These are phyloP conservation scores for Tylopilus balloui DNA, from an alignment of 768 basidiomycete genomes.

Conservation along the genomic window DNA sequence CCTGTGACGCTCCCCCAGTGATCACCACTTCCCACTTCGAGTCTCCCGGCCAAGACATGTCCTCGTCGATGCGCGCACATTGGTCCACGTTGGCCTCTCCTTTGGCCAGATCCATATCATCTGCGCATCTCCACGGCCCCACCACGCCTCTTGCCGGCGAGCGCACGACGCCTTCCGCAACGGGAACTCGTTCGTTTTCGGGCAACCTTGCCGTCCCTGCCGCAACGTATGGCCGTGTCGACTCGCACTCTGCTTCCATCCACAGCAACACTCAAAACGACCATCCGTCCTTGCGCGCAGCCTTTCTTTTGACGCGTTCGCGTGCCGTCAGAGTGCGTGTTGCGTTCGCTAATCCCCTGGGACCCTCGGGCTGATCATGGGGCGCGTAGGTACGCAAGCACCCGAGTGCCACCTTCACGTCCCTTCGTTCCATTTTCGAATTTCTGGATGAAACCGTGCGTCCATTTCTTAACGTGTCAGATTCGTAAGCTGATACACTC, in stretches of 20 bases:
- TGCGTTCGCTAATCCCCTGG: not conserved
- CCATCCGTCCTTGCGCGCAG: slow-evolving; percentile 21
- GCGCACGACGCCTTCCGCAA: not conserved
- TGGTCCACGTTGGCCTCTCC: slow-evolving; percentile 8
- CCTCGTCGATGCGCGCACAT: not conserved
- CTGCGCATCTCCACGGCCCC: slow-evolving; percentile 2
- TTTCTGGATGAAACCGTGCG: slow-evolving; percentile 21
- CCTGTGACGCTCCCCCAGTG: slow-evolving; percentile 17
- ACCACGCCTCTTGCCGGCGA: slow-evolving; percentile 5
- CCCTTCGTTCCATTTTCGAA: slow-evolving; percentile 26
- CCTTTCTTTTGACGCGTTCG: slow-evolving; percentile 48
- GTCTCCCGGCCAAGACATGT: slow-evolving; percentile 1
- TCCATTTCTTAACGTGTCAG: not conserved
- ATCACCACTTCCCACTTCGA: slow-evolving; percentile 7
- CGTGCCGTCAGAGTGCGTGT: slow-evolving; percentile 50
- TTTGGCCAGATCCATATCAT: not conserved
- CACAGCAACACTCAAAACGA: slow-evolving; percentile 2
- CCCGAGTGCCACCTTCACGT: slow-evolving; percentile 17
- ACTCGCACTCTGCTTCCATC: slow-evolving; percentile 21
- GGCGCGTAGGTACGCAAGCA: slow-evolving; percentile 25
- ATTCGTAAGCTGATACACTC: slow-evolving; percentile 7
- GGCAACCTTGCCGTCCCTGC: slow-evolving; percentile 2
- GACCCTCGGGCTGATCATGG: not conserved
- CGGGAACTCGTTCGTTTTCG: not conserved
- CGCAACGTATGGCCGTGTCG: not conserved